Evolutionary conservation across 306 rosid genomes (phyloP).

Genomic region (Spatholobus suberectus): DNA sequence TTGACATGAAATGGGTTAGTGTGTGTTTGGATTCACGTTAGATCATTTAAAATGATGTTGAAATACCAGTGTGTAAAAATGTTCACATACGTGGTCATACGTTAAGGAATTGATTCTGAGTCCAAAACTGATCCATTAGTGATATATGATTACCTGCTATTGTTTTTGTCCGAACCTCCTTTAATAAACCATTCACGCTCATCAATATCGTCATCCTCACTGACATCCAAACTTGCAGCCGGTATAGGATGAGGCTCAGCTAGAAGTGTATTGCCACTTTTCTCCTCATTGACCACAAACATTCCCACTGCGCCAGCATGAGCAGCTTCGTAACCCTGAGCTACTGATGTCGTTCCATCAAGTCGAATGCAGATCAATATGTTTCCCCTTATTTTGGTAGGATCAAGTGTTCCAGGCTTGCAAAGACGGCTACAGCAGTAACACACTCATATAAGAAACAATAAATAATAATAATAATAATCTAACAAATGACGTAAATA

Average conservation of each 20-base stretch:
- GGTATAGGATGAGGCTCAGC: slow-evolving; percentile 64
- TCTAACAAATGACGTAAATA: background rate
- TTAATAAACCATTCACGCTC: slow-evolving; percentile 37
- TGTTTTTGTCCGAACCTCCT: slow-evolving; percentile 43
- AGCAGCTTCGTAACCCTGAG: slow-evolving; percentile 49
- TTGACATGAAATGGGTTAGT: background rate
- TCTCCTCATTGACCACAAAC: slow-evolving; percentile 51
- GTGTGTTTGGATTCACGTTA: background rate
- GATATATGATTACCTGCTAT: slow-evolving; percentile 49
- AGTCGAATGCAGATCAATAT: slow-evolving; percentile 59
- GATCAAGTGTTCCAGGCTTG: slow-evolving; percentile 47
- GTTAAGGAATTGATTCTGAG: background rate
- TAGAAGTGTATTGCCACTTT: slow-evolving; percentile 39
- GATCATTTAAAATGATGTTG: background rate
- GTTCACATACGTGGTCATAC: background rate
- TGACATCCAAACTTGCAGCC: slow-evolving; percentile 35
- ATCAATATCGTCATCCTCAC: background rate
- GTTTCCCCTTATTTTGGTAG: slow-evolving; percentile 40
- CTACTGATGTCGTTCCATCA: slow-evolving; percentile 34
- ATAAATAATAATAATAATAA: background rate
- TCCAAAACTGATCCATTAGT: background rate
- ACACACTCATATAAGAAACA: background rate
- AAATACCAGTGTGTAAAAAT: background rate
- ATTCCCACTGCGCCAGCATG: slow-evolving; percentile 65
- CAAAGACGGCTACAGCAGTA: slow-evolving; percentile 40